Conservation (phyloP, 2,329 filamentous ascomycete species). For the Drechslerella dactyloides region DNA sequence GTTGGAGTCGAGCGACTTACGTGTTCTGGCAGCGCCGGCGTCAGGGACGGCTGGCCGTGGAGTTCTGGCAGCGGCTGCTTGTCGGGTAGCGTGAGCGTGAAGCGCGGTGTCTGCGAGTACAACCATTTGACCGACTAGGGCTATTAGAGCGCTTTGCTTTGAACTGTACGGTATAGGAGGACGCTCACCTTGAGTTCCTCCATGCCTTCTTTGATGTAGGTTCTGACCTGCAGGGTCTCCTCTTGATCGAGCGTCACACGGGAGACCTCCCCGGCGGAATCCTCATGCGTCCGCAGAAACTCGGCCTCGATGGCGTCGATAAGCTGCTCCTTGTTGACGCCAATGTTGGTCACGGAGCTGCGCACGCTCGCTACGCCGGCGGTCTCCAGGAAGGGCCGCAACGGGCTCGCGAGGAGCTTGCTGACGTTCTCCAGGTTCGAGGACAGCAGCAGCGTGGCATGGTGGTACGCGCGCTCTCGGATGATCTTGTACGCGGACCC, state of each 20-base stretch:
- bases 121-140: conserved; percentile 46
- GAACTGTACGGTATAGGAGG: neutral
- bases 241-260: conserved; percentile 66
- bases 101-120: conserved; percentile 41
- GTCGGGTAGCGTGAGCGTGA: conserved; percentile 23
- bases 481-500: conserved; percentile 96
- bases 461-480: conserved; percentile 79
- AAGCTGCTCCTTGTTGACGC: conserved; percentile 63
- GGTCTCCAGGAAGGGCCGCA: conserved; percentile 75
- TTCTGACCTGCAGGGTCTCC: conserved; percentile 60
- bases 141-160: neutral
- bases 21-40: conserved; percentile 20
- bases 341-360: conserved; percentile 81
- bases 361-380: conserved; percentile 90
- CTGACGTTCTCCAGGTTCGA: conserved; percentile 76
- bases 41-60: conserved; percentile 14
- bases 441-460: conserved; percentile 84
- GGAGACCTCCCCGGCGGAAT: neutral
- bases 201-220: conserved; percentile 68
- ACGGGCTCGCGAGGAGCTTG: conserved; percentile 76
- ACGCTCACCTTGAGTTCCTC: conserved; percentile 66
- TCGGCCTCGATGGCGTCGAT: conserved; percentile 67
- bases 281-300: conserved; percentile 62
- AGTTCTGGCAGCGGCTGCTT: conserved; percentile 27
- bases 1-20: conserved; percentile 21